A percentile compares a stretch with the other conserved stretches of the same genome.
These are phyloP conservation scores for Aulographum hederae DNA, from an alignment of 2,329 filamentous ascomycete genomes.

Conservation along the genomic window DNA sequence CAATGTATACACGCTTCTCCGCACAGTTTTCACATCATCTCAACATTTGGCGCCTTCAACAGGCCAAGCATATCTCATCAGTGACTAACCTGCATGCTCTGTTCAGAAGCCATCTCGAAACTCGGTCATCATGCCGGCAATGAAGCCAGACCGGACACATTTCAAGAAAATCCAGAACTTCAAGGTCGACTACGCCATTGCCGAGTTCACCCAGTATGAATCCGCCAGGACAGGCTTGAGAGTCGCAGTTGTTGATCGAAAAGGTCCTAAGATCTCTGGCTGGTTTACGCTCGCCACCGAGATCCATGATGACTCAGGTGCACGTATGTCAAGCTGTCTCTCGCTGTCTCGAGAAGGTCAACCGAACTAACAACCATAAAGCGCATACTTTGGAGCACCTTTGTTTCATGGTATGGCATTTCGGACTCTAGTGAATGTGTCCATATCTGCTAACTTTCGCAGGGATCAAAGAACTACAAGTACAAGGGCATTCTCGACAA, in stretches of 20 bases:
- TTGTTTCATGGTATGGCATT: slow-evolving; percentile 35
- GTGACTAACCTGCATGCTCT: too few species aligned
- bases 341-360: too few species aligned
- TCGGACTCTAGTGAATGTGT: slow-evolving; percentile 5
- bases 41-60: too few species aligned
- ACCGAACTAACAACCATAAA: slow-evolving; percentile 10
- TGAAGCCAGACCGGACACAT: slow-evolving; percentile 26
- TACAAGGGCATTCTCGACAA: slow-evolving; percentile 95
- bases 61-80: too few species aligned
- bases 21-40: too few species aligned
- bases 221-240: slow-evolving; percentile 90
- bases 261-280: slow-evolving; percentile 87
- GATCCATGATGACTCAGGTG: slow-evolving; percentile 91
- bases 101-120: too few species aligned
- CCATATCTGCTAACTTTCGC: slow-evolving; percentile 49
- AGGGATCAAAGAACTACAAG: slow-evolving; percentile 80
- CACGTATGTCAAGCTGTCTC: slow-evolving; percentile 32
- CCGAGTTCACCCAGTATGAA: slow-evolving; percentile 84
- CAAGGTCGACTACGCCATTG: slow-evolving; percentile 75
- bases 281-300: slow-evolving; percentile 94
- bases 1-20: too few species aligned
- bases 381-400: slow-evolving; percentile 34
- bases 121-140: slow-evolving; percentile 14
- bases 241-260: slow-evolving; percentile 75
- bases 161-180: slow-evolving; percentile 81